Evolutionary conservation across 1,284 basidiomycete genomes (phyloP).

Genomic region (Irpex sp.): DNA sequence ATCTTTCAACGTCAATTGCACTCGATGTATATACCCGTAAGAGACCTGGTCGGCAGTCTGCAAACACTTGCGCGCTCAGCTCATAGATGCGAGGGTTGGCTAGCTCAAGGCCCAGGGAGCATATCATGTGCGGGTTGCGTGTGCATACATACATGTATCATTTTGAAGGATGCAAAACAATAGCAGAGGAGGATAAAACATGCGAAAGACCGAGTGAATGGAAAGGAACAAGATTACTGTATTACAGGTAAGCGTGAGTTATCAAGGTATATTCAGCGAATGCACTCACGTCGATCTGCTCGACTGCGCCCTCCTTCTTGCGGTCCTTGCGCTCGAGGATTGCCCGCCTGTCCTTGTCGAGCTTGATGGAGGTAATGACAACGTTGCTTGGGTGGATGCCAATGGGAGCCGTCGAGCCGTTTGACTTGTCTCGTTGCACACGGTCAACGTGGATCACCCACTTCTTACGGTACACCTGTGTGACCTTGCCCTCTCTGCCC

Average conservation of each 20-base stretch:
- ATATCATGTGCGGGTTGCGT: slow-evolving; percentile 43
- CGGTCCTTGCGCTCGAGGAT: slow-evolving; percentile 81
- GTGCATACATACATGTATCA: slow-evolving; percentile 49
- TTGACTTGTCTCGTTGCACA: slow-evolving; percentile 97
- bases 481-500: slow-evolving; percentile 97
- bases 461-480: slow-evolving; percentile 99
- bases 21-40: neutral
- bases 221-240: slow-evolving; percentile 9
- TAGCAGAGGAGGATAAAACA: slow-evolving; percentile 23
- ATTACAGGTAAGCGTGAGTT: neutral
- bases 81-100: neutral
- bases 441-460: slow-evolving; percentile 99
- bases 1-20: slow-evolving; percentile 14
- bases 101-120: slow-evolving; percentile 33
- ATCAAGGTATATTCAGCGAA: neutral
- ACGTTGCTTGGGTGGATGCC: slow-evolving; percentile 98
- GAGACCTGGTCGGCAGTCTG: neutral
- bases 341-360: slow-evolving; percentile 86
- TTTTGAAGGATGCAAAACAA: slow-evolving; percentile 42
- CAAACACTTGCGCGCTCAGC: neutral
- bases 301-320: slow-evolving; percentile 67
- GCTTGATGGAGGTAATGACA: slow-evolving; percentile 89
- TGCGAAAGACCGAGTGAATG: slow-evolving; percentile 12
- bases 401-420: slow-evolving; percentile 91
- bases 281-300: slow-evolving; percentile 71